A percentile compares a stretch with the other conserved stretches of the same genome.
phyloP scores from a whole-genome alignment of 495 filamentous ascomycete species.

The Lepidopterella palustris region DNA sequence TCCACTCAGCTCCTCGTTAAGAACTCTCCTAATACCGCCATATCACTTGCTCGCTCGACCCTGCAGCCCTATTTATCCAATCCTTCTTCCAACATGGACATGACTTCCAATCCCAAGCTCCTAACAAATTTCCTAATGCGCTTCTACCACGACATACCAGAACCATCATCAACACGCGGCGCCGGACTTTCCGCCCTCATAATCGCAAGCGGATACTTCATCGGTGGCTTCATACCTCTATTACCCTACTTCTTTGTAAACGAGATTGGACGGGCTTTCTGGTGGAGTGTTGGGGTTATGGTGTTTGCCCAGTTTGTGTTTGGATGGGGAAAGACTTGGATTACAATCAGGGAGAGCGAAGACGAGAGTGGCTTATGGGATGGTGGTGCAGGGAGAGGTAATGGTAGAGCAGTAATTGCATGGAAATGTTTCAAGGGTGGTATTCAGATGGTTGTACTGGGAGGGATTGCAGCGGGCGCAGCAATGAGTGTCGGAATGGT shows the following conservation, averaged over 20 bases:
- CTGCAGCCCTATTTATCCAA: constrained; percentile 6
- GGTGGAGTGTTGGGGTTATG: constrained; percentile 14
- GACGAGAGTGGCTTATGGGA: background rate
- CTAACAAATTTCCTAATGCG: constrained; percentile 10
- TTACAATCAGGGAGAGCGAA: background rate
- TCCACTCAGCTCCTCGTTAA: constrained; percentile 20
- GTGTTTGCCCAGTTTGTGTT: constrained; percentile 12
- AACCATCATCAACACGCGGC: constrained; percentile 7
- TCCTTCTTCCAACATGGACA: background rate
- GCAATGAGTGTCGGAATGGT: constrained; percentile 25
- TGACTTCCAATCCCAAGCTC: background rate
- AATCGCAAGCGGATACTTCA: constrained; percentile 15
- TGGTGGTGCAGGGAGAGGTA: background rate
- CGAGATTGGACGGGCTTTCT: constrained; percentile 7
- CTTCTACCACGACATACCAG: constrained; percentile 15
- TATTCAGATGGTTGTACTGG: constrained; percentile 14
- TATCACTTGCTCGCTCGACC: background rate
- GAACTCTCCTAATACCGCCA: constrained; percentile 1
- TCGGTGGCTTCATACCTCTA: constrained; percentile 15
- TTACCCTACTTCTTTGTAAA: constrained; percentile 16
- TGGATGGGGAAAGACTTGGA: constrained; percentile 12
- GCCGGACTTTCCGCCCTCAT: constrained; percentile 9
- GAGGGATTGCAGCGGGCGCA: constrained; percentile 13
- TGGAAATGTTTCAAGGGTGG: constrained; percentile 5
- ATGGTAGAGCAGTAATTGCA: too few relatives aligned